Evolutionary conservation across 306 rosid species (phyloP), one percentile per base, ranked within the genome.

Genomic region (Trifolium fragiferum): DNA sequence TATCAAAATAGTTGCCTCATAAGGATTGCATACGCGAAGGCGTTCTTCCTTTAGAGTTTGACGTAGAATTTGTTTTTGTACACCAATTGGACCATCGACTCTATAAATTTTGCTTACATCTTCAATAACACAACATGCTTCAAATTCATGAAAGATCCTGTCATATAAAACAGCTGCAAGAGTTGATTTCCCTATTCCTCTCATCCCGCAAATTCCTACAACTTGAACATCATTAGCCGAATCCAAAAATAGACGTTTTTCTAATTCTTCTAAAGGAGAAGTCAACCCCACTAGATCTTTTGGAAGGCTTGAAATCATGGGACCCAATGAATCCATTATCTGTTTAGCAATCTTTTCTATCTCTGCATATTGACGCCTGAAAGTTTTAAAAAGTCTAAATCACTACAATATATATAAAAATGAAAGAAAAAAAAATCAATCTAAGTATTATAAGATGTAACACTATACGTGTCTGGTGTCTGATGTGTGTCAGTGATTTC

Each of bases 31-130:
- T 19, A 19, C 13, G 0, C 0, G 16, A 47, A 16, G 11, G 12
- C 33, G 10, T 10, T 70, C 75, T 32, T 30, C 33, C 0, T 8
- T 7, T 32, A 51, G 62, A 18, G 18, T 53, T 70, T 30, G 47
- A 70, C 11, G 14, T 30, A 70, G 49, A 51, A 70, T 58, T 50
- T 70, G 62, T 10, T 55, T 37, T 71, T 71, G 65, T 12, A 0
- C 21, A 21, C 18, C 37, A 35, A 72, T 8, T 15, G 33, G 14
- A 14, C 66, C 65, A 23, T 19, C 0, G 0, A 0, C 3, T 27
- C 10, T 59, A 59, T 25, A 23, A 6, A 13, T 5, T 21, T 38
- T 21, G 33, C 38, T 55, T 1, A 55, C 14, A 33, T 55, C 62
- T 0, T 37, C 54, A 7, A 72, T 11, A 55, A 54, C 10, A 6